Evolutionary conservation across 2,329 filamentous ascomycete species (phyloP).

Genomic region (Penicillium sp.): DNA sequence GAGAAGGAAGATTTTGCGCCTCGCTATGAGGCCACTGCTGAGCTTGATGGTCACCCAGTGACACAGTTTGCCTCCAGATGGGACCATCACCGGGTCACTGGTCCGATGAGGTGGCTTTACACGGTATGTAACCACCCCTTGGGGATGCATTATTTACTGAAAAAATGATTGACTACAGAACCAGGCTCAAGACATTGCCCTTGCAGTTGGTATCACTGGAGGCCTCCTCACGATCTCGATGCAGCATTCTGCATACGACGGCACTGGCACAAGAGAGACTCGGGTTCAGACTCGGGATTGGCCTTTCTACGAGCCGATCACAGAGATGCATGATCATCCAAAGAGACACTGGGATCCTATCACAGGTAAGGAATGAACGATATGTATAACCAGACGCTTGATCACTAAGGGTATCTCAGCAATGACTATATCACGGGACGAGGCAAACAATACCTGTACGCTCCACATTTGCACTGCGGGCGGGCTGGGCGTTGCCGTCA

Average conservation of each 20-base stretch:
- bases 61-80: neutral
- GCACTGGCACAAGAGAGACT: conserved; percentile 1
- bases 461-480: conserved; percentile 33
- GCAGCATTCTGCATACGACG: conserved; percentile 15
- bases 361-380: conserved; percentile 25
- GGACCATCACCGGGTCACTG: conserved; percentile 22
- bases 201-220: conserved; percentile 24
- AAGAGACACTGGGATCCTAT: conserved; percentile 32
- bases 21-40: conserved; percentile 8
- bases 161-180: conserved; percentile 15
- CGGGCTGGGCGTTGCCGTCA: conserved; percentile 21
- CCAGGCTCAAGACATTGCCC: conserved; percentile 14
- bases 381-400: neutral
- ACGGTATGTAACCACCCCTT: conserved; percentile 22
- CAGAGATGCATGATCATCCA: conserved; percentile 6
- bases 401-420: conserved; percentile 13
- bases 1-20: neutral
- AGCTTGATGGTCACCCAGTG: conserved; percentile 1
- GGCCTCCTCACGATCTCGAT: conserved; percentile 26
- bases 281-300: conserved; percentile 15
- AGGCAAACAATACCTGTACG: conserved; percentile 10
- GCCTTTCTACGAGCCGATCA: conserved; percentile 19
- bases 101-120: conserved; percentile 32
- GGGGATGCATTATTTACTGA: conserved; percentile 8
- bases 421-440: conserved; percentile 20